Evolutionary conservation across 2,329 filamentous ascomycete genomes (phyloP), one percentile per base, ranked within the genome.

Genomic region (Penicillium psychrosexuale): DNA sequence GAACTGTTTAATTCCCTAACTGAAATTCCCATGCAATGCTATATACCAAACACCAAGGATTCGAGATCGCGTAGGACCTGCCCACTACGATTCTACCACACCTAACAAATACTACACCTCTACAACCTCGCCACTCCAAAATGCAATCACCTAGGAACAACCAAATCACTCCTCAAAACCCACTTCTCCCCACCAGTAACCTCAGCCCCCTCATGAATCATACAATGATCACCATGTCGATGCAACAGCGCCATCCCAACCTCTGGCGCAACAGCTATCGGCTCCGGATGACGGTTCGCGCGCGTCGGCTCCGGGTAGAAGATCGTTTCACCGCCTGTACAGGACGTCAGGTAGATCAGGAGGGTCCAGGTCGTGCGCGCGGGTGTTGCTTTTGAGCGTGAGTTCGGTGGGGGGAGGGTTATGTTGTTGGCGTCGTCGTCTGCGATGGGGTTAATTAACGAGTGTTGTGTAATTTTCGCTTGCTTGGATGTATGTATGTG

Each of bases 321-420:
- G 31, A 94, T 90, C 0, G 93, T 97, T 73, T 96, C 90, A 31
- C 93, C 93, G 22, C 93, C 93, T 22, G 83, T 72, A 65, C 91
- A 95, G 4, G 88, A 90, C 1, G 89, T 94, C 51, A 97, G 81
- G 68, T 97, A 97, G 34, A 97, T 82, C 0, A 97, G 80, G 5
- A 96, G 78, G 0, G 93, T 97, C 91, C 92, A 97, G 0, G 91
- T 97, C 5, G 93, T 97, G 65, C 82, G 86, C 19, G 82, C 86
- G 22, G 78, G 77, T 11, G 77, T 64, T 8, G 75, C 57, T 34
- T 70, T 69, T 2, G 52, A 33, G 24, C 60, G 50, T 3, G 71
- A 61, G 8, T 69, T 70, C 28, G 72, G 68, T 30, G 79, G 74
- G 2, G 78, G 77, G 42, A 94, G 76, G 0, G 76, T 80, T 27